Evolutionary conservation across 345 rosid species (phyloP).

Genomic region (Dipteronia dyeriana): DNA sequence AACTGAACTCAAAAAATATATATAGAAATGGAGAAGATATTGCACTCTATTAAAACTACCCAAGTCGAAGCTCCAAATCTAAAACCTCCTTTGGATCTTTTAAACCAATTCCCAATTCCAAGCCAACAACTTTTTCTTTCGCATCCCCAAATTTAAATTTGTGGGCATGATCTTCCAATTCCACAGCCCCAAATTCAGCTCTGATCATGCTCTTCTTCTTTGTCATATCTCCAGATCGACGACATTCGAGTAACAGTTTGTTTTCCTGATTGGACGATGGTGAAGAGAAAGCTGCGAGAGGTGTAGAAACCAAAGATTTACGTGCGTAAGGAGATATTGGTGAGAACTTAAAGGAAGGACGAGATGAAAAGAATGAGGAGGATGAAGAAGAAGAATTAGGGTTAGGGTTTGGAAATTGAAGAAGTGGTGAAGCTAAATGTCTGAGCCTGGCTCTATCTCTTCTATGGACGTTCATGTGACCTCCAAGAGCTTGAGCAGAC

Average conservation of each 20-base stretch:
- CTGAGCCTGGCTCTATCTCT: slow-evolving; percentile 65
- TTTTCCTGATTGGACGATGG: slow-evolving; percentile 23
- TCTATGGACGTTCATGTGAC: slow-evolving; percentile 80
- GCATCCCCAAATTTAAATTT: slow-evolving; percentile 30
- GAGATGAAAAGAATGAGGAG: slow-evolving; percentile 10
- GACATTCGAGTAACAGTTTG: slow-evolving; percentile 13
- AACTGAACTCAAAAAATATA: not conserved
- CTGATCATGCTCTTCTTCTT: slow-evolving; percentile 30
- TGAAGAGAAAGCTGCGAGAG: slow-evolving; percentile 23
- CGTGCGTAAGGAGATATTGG: slow-evolving; percentile 8
- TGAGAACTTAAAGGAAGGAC: slow-evolving; percentile 8
- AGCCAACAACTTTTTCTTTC: slow-evolving; percentile 35
- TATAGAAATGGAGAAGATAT: not conserved
- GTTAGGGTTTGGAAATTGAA: slow-evolving; percentile 41
- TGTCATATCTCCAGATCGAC: slow-evolving; percentile 27
- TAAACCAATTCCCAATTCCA: slow-evolving; percentile 48
- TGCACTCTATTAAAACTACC: slow-evolving; percentile 31
- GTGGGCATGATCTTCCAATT: slow-evolving; percentile 23
- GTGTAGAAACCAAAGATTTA: slow-evolving; percentile 16
- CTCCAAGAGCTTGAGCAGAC: slow-evolving; percentile 78
- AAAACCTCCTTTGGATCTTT: slow-evolving; percentile 47
- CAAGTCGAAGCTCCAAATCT: slow-evolving; percentile 79
- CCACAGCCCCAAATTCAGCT: slow-evolving; percentile 30
- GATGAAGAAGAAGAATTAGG: slow-evolving; percentile 29
- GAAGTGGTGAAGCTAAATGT: slow-evolving; percentile 50